Percentiles rank a stretch among this genome's conserved stretches.
Evolutionary conservation across 768 basidiomycete species (phyloP).

Genomic region (Phaeolepiota aurea): DNA sequence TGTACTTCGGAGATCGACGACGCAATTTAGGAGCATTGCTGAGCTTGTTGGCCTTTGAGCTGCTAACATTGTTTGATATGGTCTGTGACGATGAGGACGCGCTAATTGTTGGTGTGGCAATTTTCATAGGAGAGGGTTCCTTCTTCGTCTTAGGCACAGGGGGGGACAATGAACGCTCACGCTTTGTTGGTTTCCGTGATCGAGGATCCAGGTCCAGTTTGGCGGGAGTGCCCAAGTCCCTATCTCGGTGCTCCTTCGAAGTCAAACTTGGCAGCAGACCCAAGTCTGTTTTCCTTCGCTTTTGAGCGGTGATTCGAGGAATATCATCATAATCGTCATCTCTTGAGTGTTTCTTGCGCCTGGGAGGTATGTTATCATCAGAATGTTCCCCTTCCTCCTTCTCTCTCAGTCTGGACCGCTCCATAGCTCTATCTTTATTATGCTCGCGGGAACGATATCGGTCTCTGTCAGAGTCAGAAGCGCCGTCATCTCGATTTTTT

Average conservation of each 20-base stretch:
- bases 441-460: slow-evolving; percentile 14
- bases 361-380: slow-evolving; percentile 16
- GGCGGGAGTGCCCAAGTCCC: slow-evolving; percentile 7
- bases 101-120: slow-evolving; percentile 7
- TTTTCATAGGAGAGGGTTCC: slow-evolving; percentile 16
- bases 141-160: slow-evolving; percentile 28
- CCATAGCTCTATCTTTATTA: slow-evolving; percentile 7
- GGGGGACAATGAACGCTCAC: slow-evolving; percentile 9
- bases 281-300: slow-evolving; percentile 31
- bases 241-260: slow-evolving; percentile 27
- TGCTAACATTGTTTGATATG: background rate
- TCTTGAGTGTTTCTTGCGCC: slow-evolving; percentile 29
- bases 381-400: slow-evolving; percentile 17
- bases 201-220: background rate
- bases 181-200: background rate
- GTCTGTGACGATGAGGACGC: slow-evolving; percentile 12
- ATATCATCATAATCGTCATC: slow-evolving; percentile 21
- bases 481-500: slow-evolving; percentile 8
- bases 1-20: slow-evolving; percentile 55
- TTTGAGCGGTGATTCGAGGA: slow-evolving; percentile 14
- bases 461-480: slow-evolving; percentile 13
- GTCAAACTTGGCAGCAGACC: background rate
- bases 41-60: slow-evolving; percentile 7
- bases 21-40: slow-evolving; percentile 24
- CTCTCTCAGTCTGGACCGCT: slow-evolving; percentile 7